Evolutionary conservation across 2,329 filamentous ascomycete species (phyloP), one percentile per base, ranked within the genome.

Genomic region (Claviceps capensis): DNA sequence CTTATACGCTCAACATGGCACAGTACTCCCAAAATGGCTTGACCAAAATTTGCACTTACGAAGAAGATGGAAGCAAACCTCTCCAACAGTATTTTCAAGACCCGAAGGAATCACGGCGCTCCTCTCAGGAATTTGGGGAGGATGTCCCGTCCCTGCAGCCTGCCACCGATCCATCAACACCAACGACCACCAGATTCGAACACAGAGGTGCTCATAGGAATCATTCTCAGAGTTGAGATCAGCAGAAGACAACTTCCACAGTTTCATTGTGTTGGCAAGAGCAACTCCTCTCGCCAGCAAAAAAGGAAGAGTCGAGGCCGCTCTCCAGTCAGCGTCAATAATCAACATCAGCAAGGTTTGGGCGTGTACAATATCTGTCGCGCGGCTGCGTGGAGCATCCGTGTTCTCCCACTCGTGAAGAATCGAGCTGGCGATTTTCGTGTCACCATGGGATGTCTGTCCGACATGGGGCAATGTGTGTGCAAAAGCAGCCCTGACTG

Each of bases 141-240:
- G 79, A 55, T 75, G 79, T 13, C 78, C 79, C 4, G 77, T 83
- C 22, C 79, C 81, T n/a, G 81, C 75, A 4, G 85, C 81, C 61
- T 86, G 80, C 82, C 83, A 88, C 16, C 83, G 77, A 60, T 88
- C 85, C 56, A 88, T 75, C 56, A 85, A 74, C 46, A 87, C 76
- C 37, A 88, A 68, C 14, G 80, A 78, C 81, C 82, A 87, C 85
- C 85, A 88, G 17, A 83, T 76, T 44, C 82, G 76, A 49, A 82
- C 71, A 1, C 76, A 75, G 4, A 87, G 68, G 17, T 78, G 78
- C 48, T 82, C 78, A 45, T 83, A 78, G 19, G 76, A 77, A 61
- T 86, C 81, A 2, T 69, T 61, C 50, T 83, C 78, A 9, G 69
- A 63, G 5, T 76, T 72, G 4, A 67, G 64, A 50, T 73, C 72